phyloP scores from a whole-genome alignment of 257 asterid genomes.

The Solanum tacnaense region DNA sequence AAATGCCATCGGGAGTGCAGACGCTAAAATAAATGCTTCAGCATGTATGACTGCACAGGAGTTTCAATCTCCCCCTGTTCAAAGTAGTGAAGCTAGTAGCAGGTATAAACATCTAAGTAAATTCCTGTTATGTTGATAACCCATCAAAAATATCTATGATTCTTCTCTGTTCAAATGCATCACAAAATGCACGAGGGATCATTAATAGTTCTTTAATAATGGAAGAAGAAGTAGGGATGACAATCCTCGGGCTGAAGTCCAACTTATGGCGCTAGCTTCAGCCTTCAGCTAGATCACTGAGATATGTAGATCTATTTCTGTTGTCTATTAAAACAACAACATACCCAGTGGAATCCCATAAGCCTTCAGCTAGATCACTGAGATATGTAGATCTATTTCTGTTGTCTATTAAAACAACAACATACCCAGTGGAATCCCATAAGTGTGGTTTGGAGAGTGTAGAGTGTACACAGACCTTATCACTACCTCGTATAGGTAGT shows the following conservation, averaged over 20 bases:
- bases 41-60: constrained; percentile 30
- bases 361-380: neutral
- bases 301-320: neutral
- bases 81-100: constrained; percentile 19
- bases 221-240: neutral
- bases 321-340: neutral
- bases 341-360: neutral
- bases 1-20: constrained; percentile 40
- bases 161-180: neutral
- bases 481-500: no score
- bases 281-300: neutral
- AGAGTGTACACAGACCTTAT: no score
- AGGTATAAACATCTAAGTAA: constrained; percentile 29
- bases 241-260: neutral
- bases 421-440: neutral
- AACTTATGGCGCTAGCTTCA: neutral
- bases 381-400: neutral
- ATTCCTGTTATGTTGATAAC: neutral
- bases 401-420: neutral
- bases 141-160: neutral
- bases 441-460: neutral
- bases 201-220: neutral
- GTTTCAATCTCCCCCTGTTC: constrained; percentile 21
- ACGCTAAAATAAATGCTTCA: constrained; percentile 22
- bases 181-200: neutral